Percentiles rank a stretch among this genome's conserved stretches.
These are phyloP conservation scores for Quercus glauca DNA, from an alignment of 306 rosid species.

Conservation along the genomic window DNA sequence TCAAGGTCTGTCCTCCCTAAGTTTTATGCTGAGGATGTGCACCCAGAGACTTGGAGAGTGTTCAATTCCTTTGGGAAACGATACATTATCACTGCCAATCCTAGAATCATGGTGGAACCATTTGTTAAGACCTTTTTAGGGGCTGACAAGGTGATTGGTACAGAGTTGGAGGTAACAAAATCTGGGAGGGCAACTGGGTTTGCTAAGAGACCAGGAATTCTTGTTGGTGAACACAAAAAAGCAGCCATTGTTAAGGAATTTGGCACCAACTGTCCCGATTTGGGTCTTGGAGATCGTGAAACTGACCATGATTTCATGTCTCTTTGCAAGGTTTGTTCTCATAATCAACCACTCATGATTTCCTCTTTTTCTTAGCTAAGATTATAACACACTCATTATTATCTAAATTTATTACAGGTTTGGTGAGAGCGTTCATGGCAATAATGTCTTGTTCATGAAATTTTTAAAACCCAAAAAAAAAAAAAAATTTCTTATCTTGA, in stretches of 20 bases:
- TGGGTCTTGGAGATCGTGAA: slow-evolving; percentile 81
- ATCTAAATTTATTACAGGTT: slow-evolving; percentile 24
- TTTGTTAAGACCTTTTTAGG: slow-evolving; percentile 66
- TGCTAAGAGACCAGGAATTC: slow-evolving; percentile 71
- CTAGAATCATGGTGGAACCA: slow-evolving; percentile 81
- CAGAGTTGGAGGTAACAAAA: slow-evolving; percentile 54
- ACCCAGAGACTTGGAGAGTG: slow-evolving; percentile 69
- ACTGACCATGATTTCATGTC: slow-evolving; percentile 93
- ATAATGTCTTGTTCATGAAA: not conserved
- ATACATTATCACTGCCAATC: slow-evolving; percentile 70
- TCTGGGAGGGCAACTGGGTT: slow-evolving; percentile 77
- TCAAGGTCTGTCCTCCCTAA: slow-evolving; percentile 70
- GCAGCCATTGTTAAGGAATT: slow-evolving; percentile 55
- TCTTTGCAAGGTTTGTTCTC: slow-evolving; percentile 69
- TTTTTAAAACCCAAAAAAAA: too few species aligned
- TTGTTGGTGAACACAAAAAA: slow-evolving; percentile 72
- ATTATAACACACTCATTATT: not conserved
- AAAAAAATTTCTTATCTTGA: too few species aligned
- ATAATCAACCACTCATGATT: not conserved
- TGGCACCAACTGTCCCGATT: slow-evolving; percentile 57
- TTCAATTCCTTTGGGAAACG: slow-evolving; percentile 80
- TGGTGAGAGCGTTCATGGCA: slow-evolving; percentile 32
- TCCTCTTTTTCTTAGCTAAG: not conserved
- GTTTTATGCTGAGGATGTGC: slow-evolving; percentile 79
- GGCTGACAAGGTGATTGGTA: slow-evolving; percentile 78